A percentile compares a stretch with the other conserved stretches of the same genome.
phyloP scores from a whole-genome alignment of 129 eudicot genomes.

The Arctium minus region DNA sequence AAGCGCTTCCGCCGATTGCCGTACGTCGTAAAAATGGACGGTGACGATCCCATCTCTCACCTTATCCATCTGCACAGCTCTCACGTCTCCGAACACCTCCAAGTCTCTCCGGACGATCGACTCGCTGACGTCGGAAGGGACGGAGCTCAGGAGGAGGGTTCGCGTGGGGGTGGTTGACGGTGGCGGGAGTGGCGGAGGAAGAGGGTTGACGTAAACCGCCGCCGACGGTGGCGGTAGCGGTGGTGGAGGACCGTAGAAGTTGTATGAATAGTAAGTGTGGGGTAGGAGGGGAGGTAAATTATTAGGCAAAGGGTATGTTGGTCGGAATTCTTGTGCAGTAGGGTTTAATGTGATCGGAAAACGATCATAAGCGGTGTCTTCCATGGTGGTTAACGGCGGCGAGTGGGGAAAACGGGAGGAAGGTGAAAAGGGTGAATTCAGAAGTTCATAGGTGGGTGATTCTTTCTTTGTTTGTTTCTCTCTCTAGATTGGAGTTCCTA shows the following conservation, averaged over 20 bases:
- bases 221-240: slow-evolving; percentile 12
- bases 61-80: slow-evolving; percentile 89
- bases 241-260: slow-evolving; percentile 17
- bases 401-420: background rate
- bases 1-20: slow-evolving; percentile 63
- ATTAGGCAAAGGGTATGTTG: slow-evolving; percentile 5
- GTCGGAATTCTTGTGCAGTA: slow-evolving; percentile 75
- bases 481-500: slow-evolving; percentile 20
- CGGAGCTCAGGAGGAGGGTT: slow-evolving; percentile 53
- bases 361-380: slow-evolving; percentile 26
- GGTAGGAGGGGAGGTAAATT: background rate
- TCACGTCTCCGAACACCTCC: slow-evolving; percentile 82
- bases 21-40: slow-evolving; percentile 82
- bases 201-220: background rate
- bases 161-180: slow-evolving; percentile 60
- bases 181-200: slow-evolving; percentile 44
- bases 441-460: background rate
- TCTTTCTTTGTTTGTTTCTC: background rate
- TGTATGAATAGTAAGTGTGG: slow-evolving; percentile 35
- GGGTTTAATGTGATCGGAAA: slow-evolving; percentile 60
- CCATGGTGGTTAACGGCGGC: slow-evolving; percentile 32
- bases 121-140: slow-evolving; percentile 71
- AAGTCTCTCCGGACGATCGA: slow-evolving; percentile 66
- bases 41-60: slow-evolving; percentile 69
- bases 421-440: background rate